Base-by-base conservation (phyloP, 495 filamentous ascomycete species). In the Penicillium psychrofluorescens region DNA sequence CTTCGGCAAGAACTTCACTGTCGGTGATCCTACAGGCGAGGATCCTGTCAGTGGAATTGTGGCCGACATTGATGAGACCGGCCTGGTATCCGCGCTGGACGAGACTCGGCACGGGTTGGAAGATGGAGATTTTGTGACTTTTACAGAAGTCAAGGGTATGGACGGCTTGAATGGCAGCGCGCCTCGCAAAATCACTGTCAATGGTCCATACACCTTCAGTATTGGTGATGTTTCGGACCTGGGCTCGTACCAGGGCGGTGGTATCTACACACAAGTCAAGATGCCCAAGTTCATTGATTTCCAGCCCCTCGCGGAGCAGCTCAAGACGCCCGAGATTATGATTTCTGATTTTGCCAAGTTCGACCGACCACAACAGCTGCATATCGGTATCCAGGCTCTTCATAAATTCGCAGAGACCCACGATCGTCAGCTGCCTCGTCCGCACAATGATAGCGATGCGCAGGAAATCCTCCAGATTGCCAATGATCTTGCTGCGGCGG, bases 301-400 rank as follows among this genome's bases (percentile, higher is more conserved):
- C 68, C 85, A 92, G 63, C 68, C 83, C 11, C 72, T 95, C 30
- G 76, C 75, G 13, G 70, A 76, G 35, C 80, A 95, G 48, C 63
- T 96, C 30, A 85, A 85, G 60, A 85, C 88, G 42, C 94, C 94
- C 8, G 91, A 95, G 44, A 76, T 91, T 45, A 66, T 99, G 46
- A 77, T 95, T 16, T 95, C 94, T 12, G 94, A 99, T 61, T 96
- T 86, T 54, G 94, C 94, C 64, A 99, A 99, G 59, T 95, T 95
- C 43, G 92, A 97, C 58, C 81, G 94, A 33, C 90, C 94, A 0
- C 78, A 81, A 48, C 89, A 96, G 62, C 76, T 99, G 15, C 94
- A 99, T 55, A 66, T 92, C 47, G 94, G 90, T 42, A 82, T 97
- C 55, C 91, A 99, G 64, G 90, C 90, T 22, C 74, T 99, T 22